A percentile compares a stretch with the other conserved stretches of the same genome.
Conservation (phyloP, 1,139 yeast genomes). For the Debaryomyces nepalensis region DNA sequence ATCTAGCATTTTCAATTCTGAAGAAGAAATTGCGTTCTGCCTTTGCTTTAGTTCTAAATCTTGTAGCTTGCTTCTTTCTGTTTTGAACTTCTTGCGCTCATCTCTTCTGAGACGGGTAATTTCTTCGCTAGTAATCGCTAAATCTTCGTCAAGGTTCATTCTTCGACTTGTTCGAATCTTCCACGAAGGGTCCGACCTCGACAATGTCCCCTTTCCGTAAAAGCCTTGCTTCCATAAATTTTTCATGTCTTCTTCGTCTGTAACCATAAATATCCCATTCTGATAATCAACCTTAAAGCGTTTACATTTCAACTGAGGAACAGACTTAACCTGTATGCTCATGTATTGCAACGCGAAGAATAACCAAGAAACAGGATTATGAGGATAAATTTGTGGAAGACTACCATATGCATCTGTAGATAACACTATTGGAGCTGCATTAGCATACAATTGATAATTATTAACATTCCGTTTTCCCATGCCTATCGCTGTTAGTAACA, state of each 20-base stretch:
- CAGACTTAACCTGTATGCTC: slow-evolving; percentile 27
- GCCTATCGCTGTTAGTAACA: slow-evolving; percentile 20
- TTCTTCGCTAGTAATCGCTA: slow-evolving; percentile 64
- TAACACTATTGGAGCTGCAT: slow-evolving; percentile 55
- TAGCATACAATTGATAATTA: slow-evolving; percentile 41
- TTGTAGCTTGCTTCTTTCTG: slow-evolving; percentile 48
- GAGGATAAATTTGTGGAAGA: slow-evolving; percentile 54
- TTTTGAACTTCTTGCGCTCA: slow-evolving; percentile 74
- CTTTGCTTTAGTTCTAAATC: slow-evolving; percentile 38
- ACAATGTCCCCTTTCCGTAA: slow-evolving; percentile 89
- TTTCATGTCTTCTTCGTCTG: slow-evolving; percentile 52
- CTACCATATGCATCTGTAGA: slow-evolving; percentile 38
- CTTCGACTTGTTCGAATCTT: slow-evolving; percentile 58
- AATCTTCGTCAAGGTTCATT: slow-evolving; percentile 42
- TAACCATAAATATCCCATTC: slow-evolving; percentile 49
- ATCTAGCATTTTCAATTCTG: slow-evolving; percentile 34
- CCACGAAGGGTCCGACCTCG: slow-evolving; percentile 96
- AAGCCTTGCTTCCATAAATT: slow-evolving; percentile 84
- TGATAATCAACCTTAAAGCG: slow-evolving; percentile 31
- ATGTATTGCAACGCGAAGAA: slow-evolving; percentile 43
- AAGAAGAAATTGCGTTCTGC: slow-evolving; percentile 26
- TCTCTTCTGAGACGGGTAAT: slow-evolving; percentile 73
- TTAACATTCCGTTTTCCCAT: slow-evolving; percentile 32
- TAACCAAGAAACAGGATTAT: slow-evolving; percentile 66
- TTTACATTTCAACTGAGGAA: slow-evolving; percentile 30